Evolutionary conservation across 768 basidiomycete genomes (phyloP), one percentile per base, ranked within the genome.

Genomic region (Stropharia rugosoannulata): DNA sequence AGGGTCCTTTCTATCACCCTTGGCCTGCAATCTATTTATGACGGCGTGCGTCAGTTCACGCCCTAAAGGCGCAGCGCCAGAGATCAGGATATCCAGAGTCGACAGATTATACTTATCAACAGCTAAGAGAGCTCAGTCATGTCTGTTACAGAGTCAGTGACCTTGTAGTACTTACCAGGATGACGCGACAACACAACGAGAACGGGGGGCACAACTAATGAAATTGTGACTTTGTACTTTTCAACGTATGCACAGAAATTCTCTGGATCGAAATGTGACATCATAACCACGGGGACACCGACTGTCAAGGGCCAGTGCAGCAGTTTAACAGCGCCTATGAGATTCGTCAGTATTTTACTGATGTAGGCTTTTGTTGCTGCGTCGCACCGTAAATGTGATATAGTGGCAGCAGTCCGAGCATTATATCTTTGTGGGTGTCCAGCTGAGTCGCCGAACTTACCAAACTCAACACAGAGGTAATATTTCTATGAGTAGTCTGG

Each of bases 31-130:
- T 18, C 79, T 72, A 13, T 70, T 60, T 7, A 66, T 64, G 16
- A 81, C 77, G 19, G 81, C 72, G 19, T 75, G 71, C 2, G 82
- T 80, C 15, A 95, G 74, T 2, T 82, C 80, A 1, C 80, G 76
- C 0, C 88, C 86, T 1, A 95, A 71, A 0, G 94, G 93, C 1
- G 94, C 94, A 0, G 93, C 94, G 2, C 90, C 93, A 4, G 84
- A 89, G 58, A 84, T 76, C 35, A 94, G 60, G 3, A 78, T 62
- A 18, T 74, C 64, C 12, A 95, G 64, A 1, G 83, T 80, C 0
- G 80, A 79, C 44, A 95, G 62, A 64, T 94, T 79, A 66, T 88
- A 87, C 63, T 86, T 71, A 55, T 81, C 79, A 5, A 90, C 78
- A 10, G 80, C 88, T 87, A 50, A 4, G 49, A 44, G 32, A 7